A percentile compares a stretch with the other conserved stretches of the same genome.
Evolutionary conservation across 129 eudicot genomes (phyloP).

Genomic region (Flaveria trinervia): DNA sequence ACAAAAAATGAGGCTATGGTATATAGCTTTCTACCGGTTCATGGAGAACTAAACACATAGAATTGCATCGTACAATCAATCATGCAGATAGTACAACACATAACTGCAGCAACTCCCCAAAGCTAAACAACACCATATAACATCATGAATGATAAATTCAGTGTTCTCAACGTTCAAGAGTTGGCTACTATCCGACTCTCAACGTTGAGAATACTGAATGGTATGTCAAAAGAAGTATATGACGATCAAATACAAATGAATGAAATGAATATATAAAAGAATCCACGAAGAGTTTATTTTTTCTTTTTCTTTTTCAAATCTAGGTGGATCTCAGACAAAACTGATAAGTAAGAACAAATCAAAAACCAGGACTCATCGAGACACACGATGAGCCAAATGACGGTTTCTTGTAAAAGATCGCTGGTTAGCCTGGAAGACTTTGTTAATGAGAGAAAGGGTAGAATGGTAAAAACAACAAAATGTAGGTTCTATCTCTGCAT

Average conservation of each 20-base stretch:
- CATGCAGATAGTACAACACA: constrained; percentile 5
- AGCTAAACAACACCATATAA: constrained; percentile 25
- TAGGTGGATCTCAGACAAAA: constrained; percentile 23
- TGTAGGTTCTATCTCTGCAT: constrained; percentile 18
- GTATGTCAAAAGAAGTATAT: neutral
- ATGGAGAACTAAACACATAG: too few relatives aligned
- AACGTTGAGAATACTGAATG: neutral
- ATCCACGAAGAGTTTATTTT: constrained; percentile 28
- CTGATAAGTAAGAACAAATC: constrained; percentile 30
- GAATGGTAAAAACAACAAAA: constrained; percentile 27
- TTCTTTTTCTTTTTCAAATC: constrained; percentile 21
- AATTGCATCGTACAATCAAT: neutral
- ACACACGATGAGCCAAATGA: constrained; percentile 17
- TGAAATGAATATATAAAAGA: constrained; percentile 24
- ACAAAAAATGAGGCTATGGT: too few relatives aligned
- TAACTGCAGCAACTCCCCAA: neutral
- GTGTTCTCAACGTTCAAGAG: neutral
- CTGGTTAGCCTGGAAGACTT: constrained; percentile 19
- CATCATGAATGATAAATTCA: constrained; percentile 24
- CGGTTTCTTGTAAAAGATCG: constrained; percentile 8
- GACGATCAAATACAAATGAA: constrained; percentile 18
- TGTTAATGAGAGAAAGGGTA: constrained; percentile 30
- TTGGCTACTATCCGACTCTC: neutral
- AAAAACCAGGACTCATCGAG: constrained; percentile 21
- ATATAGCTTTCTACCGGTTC: too few relatives aligned